These are phyloP conservation scores for Elsinoe batatas DNA, from an alignment of 2,329 filamentous ascomycete genomes.

Conservation along the genomic window DNA sequence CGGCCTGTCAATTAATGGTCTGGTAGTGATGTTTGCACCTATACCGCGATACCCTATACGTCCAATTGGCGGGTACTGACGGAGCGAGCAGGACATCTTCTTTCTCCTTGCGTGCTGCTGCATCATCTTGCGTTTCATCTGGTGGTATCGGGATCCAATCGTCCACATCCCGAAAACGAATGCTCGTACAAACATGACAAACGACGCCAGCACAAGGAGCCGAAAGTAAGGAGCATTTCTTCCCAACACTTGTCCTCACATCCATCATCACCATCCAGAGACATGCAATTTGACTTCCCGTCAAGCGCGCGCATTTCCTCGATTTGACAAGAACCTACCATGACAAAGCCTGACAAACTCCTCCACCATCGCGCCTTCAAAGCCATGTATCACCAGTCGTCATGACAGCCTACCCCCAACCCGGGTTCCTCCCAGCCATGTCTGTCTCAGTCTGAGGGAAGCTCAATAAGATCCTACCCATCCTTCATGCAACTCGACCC, in stretches of 20 bases:
- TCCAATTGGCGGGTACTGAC: background rate
- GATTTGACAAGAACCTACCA: background rate
- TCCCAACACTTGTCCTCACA: background rate
- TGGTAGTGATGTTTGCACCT: background rate
- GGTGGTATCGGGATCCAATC: background rate
- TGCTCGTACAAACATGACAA: background rate
- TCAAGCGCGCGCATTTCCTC: background rate
- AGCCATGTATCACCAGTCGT: constrained; percentile 9
- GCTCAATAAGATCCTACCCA: background rate
- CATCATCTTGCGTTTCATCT: constrained; percentile 4
- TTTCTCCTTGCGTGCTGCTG: background rate
- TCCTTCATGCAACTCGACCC: constrained; percentile 3
- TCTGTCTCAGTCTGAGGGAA: constrained; percentile 12
- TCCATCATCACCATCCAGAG: background rate
- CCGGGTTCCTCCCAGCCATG: constrained; percentile 1
- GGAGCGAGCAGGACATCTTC: background rate
- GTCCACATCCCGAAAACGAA: background rate
- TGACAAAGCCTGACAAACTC: constrained; percentile 10
- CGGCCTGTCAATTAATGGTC: background rate
- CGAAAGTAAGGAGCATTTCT: constrained; percentile 5
- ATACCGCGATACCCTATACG: background rate
- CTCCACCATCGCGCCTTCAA: background rate
- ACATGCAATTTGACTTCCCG: background rate
- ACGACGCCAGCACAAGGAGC: background rate
- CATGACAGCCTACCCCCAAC: background rate